A percentile compares a stretch with the other conserved stretches of the same genome.
These are phyloP conservation scores for Przewalskia tangutica DNA, from an alignment of 257 asterid genomes.

Conservation along the genomic window DNA sequence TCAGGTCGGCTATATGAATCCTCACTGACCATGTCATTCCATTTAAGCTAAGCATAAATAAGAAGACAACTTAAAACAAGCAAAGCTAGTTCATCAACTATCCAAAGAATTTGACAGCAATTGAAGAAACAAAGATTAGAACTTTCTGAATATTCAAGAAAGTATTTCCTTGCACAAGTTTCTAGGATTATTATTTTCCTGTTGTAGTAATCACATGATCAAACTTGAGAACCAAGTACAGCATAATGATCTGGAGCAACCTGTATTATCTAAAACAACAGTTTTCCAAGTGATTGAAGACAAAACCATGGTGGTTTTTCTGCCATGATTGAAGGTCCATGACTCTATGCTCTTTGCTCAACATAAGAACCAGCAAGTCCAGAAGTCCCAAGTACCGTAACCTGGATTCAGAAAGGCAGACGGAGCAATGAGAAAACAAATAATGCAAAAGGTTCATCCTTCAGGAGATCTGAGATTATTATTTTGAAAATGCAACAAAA, in stretches of 20 bases:
- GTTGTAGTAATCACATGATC: background rate
- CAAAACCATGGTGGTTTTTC: background rate
- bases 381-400: constrained; percentile 89
- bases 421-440: background rate
- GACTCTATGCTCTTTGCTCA: constrained; percentile 68
- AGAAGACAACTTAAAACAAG: background rate
- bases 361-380: constrained; percentile 95
- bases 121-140: constrained; percentile 1
- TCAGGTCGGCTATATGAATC: background rate
- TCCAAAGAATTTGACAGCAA: background rate
- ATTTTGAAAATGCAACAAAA: background rate
- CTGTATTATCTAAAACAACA: background rate
- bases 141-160: background rate
- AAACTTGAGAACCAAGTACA: constrained; percentile 2
- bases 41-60: background rate
- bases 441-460: background rate
- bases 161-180: background rate
- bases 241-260: constrained; percentile 11
- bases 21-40: background rate
- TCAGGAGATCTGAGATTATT: background rate
- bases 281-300: background rate
- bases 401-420: constrained; percentile 37
- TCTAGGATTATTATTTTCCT: background rate
- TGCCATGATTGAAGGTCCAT: no score
- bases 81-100: background rate